Percentiles rank a stretch among this genome's conserved stretches.
Evolutionary conservation across 2,329 filamentous ascomycete species (phyloP).

Genomic region (Microascus cirrosus): DNA sequence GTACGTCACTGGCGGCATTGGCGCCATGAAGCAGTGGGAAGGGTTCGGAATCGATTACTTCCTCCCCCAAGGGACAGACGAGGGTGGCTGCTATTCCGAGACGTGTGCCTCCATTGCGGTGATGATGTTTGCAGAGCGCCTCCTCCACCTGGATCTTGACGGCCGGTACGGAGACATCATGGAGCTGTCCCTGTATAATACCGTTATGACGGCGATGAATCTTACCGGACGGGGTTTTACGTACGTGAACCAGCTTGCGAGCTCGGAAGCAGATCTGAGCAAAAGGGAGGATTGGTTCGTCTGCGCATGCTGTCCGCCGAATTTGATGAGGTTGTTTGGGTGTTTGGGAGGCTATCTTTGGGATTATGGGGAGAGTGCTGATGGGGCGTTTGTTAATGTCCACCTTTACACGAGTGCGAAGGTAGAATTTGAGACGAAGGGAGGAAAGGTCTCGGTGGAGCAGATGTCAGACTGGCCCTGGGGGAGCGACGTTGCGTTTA

Average conservation of each 20-base stretch:
- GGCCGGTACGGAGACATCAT: constrained; percentile 44
- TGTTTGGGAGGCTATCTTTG: constrained; percentile 46
- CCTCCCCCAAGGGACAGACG: constrained; percentile 45
- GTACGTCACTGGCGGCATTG: constrained; percentile 52
- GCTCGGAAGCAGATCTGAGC: constrained; percentile 35
- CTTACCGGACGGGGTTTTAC: constrained; percentile 45
- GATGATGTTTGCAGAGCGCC: constrained; percentile 47
- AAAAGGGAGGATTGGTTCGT: constrained; percentile 46
- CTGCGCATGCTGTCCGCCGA: constrained; percentile 49
- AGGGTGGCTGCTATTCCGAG: constrained; percentile 51
- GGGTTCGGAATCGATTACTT: constrained; percentile 50
- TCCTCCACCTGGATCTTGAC: constrained; percentile 42
- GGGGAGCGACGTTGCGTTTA: constrained; percentile 38
- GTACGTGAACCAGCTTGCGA: constrained; percentile 50
- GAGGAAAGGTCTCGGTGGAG: constrained; percentile 24
- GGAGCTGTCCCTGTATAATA: constrained; percentile 51
- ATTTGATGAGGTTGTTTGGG: constrained; percentile 42
- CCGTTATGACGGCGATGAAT: constrained; percentile 45
- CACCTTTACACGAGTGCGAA: constrained; percentile 44
- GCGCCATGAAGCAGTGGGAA: constrained; percentile 42
- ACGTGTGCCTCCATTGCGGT: constrained; percentile 50
- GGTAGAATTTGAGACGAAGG: constrained; percentile 24
- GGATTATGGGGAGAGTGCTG: constrained; percentile 22
- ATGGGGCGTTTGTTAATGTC: constrained; percentile 31
- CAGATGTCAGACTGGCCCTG: constrained; percentile 47